phyloP scores from a whole-genome alignment of 2,329 filamentous ascomycete species.

The Daldinia eschscholtzii region DNA sequence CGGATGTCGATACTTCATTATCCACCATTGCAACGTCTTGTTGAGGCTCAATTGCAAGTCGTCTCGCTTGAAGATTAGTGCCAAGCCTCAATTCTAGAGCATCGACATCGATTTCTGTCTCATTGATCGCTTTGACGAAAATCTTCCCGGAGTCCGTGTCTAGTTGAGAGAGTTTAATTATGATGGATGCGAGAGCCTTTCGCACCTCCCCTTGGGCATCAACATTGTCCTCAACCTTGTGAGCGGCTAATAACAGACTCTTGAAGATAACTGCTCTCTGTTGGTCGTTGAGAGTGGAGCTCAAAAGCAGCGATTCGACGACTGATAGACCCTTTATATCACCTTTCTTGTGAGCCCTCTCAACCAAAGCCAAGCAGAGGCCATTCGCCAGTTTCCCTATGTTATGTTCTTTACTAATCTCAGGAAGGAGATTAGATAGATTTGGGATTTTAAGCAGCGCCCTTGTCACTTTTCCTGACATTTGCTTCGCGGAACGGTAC shows the following conservation, averaged over 20 bases:
- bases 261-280: conserved; percentile 76
- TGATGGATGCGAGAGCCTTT: conserved; percentile 72
- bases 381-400: conserved; percentile 80
- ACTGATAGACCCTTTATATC: conserved; percentile 68
- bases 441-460: conserved; percentile 74
- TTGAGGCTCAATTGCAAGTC: conserved; percentile 62
- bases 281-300: conserved; percentile 70
- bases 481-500: conserved; percentile 76
- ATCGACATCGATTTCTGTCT: conserved; percentile 78
- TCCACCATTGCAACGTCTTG: conserved; percentile 66
- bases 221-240: conserved; percentile 67
- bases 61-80: conserved; percentile 72
- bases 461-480: conserved; percentile 78
- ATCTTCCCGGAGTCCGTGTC: conserved; percentile 70
- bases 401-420: conserved; percentile 73
- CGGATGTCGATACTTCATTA: conserved; percentile 23
- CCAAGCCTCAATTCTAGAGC: conserved; percentile 81
- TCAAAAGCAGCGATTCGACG: conserved; percentile 72
- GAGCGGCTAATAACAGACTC: conserved; percentile 70
- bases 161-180: conserved; percentile 75
- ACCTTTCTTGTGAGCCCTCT: conserved; percentile 71
- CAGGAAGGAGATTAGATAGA: conserved; percentile 69
- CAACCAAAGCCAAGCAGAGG: conserved; percentile 74
- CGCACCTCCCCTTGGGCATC: conserved; percentile 69
- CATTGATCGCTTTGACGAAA: conserved; percentile 75